A percentile compares a stretch with the other conserved stretches of the same genome.
Evolutionary conservation across 2,329 filamentous ascomycete species (phyloP).

Genomic region (Onygenales sp.): DNA sequence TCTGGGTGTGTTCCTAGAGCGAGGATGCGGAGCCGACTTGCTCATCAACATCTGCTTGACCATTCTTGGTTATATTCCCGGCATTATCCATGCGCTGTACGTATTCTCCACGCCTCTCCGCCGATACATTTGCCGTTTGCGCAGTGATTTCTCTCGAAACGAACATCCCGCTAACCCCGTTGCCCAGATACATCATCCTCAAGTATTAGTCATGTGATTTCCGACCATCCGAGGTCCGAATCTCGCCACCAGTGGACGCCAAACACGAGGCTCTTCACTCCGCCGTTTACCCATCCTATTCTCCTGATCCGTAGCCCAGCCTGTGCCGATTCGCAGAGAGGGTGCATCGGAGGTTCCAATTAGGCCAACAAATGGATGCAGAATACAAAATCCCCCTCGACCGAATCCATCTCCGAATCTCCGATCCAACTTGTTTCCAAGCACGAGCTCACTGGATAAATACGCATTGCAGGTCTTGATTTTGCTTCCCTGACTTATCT

Average conservation of each 20-base stretch:
- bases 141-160: not conserved
- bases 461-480: too few relatives aligned
- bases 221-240: not conserved
- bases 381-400: too few relatives aligned
- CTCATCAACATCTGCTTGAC: constrained; percentile 90
- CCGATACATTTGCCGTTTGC: not conserved
- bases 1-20: constrained; percentile 88
- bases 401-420: too few relatives aligned
- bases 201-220: constrained; percentile 57
- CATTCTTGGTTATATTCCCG: constrained; percentile 64
- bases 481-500: too few relatives aligned
- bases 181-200: constrained; percentile 66
- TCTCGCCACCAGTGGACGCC: not conserved
- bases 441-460: too few relatives aligned
- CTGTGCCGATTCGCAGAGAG: too few relatives aligned
- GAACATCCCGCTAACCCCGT: not conserved
- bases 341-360: too few relatives aligned
- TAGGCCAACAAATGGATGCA: too few relatives aligned
- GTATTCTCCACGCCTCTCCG: constrained; percentile 23
- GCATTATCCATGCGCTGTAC: constrained; percentile 85
- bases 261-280: too few relatives aligned
- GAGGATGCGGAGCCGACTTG: constrained; percentile 76
- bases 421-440: too few relatives aligned
- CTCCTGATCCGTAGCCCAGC: too few relatives aligned
- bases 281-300: too few relatives aligned